Conservation (phyloP, 1,139 yeast genomes). For the Suhomyces maxii region DNA sequence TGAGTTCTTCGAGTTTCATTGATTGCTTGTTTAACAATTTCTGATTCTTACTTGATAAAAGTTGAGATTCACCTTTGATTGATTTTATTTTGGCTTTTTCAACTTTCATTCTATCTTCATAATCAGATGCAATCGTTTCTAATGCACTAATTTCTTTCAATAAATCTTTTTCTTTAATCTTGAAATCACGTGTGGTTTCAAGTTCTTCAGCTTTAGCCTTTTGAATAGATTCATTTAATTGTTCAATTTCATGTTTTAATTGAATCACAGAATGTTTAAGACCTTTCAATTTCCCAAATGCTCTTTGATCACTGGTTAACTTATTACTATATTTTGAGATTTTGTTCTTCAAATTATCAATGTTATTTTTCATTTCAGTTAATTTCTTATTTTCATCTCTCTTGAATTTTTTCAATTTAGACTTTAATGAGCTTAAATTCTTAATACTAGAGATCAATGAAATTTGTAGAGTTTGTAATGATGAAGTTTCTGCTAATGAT, state of each 20-base stretch:
- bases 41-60: constrained; percentile 24
- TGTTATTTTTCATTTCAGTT: constrained; percentile 54
- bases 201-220: constrained; percentile 19
- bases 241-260: constrained; percentile 38
- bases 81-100: constrained; percentile 25
- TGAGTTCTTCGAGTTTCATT: constrained; percentile 27
- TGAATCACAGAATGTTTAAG: constrained; percentile 43
- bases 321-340: constrained; percentile 38
- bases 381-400: constrained; percentile 61
- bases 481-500: constrained; percentile 43
- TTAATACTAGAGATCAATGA: constrained; percentile 63
- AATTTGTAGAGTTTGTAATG: constrained; percentile 59
- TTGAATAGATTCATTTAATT: constrained; percentile 24
- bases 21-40: constrained; percentile 29
- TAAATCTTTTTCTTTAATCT: constrained; percentile 22
- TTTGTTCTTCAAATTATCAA: constrained; percentile 54
- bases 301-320: constrained; percentile 29
- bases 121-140: constrained; percentile 24
- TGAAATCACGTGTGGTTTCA: constrained; percentile 19
- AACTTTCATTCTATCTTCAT: constrained; percentile 28
- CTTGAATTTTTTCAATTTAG: constrained; percentile 57
- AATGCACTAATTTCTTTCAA: constrained; percentile 24
- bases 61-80: constrained; percentile 24
- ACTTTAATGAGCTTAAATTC: constrained; percentile 50
- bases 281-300: constrained; percentile 43